A percentile compares a stretch with the other conserved stretches of the same genome.
These are phyloP conservation scores for Rubia tinctorum DNA, from an alignment of 305 asterid genomes.

Conservation along the genomic window DNA sequence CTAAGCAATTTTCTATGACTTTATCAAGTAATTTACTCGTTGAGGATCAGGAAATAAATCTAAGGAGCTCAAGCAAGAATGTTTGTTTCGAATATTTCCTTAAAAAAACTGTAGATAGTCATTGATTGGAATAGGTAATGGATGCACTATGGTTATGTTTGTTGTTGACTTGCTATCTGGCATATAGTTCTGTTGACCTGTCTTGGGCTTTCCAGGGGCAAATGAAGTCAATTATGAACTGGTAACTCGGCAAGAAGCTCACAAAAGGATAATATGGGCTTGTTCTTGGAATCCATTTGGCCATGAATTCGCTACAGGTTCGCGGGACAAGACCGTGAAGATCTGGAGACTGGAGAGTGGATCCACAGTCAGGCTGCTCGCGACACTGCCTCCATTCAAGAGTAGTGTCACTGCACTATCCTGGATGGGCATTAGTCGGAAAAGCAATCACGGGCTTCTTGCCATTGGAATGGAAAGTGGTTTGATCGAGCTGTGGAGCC, in stretches of 20 bases:
- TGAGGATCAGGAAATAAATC: background rate
- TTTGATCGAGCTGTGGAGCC: constrained; percentile 71
- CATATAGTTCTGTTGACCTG: constrained; percentile 7
- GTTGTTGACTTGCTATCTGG: background rate
- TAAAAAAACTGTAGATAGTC: background rate
- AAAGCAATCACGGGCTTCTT: constrained; percentile 51
- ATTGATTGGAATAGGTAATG: background rate
- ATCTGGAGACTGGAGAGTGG: constrained; percentile 63
- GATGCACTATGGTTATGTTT: background rate
- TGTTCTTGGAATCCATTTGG: constrained; percentile 90
- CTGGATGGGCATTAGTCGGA: constrained; percentile 61
- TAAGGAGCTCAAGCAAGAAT: background rate
- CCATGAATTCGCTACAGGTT: constrained; percentile 89
- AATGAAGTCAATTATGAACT: constrained; percentile 56
- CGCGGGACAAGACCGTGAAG: constrained; percentile 91
- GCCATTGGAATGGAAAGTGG: constrained; percentile 96
- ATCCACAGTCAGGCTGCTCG: constrained; percentile 54
- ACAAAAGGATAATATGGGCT: constrained; percentile 90
- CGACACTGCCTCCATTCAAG: constrained; percentile 62
- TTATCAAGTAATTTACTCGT: background rate
- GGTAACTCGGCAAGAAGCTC: constrained; percentile 71
- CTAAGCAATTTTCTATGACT: background rate
- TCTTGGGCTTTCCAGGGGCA: constrained; percentile 35
- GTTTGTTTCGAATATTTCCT: background rate
- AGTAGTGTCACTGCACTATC: constrained; percentile 79